Evolutionary conservation across 306 rosid species (phyloP), one percentile per base, ranked within the genome.

Genomic region (Fragaria iinumae): DNA sequence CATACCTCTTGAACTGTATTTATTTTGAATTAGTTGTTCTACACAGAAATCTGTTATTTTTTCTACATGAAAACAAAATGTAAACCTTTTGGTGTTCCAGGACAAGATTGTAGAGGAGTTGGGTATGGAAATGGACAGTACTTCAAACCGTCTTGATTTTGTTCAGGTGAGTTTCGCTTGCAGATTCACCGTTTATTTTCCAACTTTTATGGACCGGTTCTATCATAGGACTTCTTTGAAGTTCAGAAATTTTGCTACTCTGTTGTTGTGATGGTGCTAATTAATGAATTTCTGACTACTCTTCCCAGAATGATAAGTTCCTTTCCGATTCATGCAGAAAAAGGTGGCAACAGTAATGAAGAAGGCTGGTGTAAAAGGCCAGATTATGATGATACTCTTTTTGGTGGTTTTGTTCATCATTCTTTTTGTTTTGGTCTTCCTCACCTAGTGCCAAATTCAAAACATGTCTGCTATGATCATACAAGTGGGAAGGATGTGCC

Each of bases 351-450:
- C 90, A 85, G 93, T 96, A 52, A 92, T 96, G 98, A 96, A 95
- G 91, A 95, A 92, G 86, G 97, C 99, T 17, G 84, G 98, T 59
- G 88, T 85, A 13, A 96, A 92, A 86, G 99, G 98, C 56, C 98
- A 96, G 90, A 41, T 88, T 20, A 86, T 89, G 96, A 88, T 94
- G 98, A 88, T 94, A 75, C 71, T 89, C 79, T 92, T 88, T 75
- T 89, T 94, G 88, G 83, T 94, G 78, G 97, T 80, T 9, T 74
- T 96, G 78, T 96, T 96, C 83, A 86, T 96, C 73, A 84, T 96
- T 80, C 93, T 95, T 77, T 95, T 95, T 78, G 91, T 93, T 50
- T 78, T 93, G 85, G 97, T 95, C 72, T 95, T 95, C 87, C 83
- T 95, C 83, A 90, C 93, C 69, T 95, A 92, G 85, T 81, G 84